These are phyloP conservation scores for Batkoa obscura DNA, from an alignment of 371 early-diverging fungal genomes.

Conservation along the genomic window DNA sequence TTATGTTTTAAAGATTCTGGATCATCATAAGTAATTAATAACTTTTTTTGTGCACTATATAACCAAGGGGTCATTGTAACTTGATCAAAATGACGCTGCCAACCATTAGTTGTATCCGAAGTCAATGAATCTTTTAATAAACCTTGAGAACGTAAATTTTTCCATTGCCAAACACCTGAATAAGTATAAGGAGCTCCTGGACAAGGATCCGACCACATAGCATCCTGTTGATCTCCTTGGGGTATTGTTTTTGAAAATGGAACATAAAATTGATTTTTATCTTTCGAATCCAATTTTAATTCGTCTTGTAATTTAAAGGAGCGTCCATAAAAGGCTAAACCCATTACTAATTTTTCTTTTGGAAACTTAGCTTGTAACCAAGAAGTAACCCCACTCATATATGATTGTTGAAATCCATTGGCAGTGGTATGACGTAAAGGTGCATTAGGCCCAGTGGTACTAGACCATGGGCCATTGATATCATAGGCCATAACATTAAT, in stretches of 20 bases:
- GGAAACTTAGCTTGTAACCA: slow-evolving; percentile 40
- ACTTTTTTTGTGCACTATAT: slow-evolving; percentile 24
- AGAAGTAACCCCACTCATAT: slow-evolving; percentile 13
- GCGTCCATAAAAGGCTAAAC: slow-evolving; percentile 38
- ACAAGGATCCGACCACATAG: slow-evolving; percentile 28
- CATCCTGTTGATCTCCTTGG: slow-evolving; percentile 27
- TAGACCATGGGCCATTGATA: slow-evolving; percentile 25
- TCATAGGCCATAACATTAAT: slow-evolving; percentile 32
- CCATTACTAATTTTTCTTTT: slow-evolving; percentile 30
- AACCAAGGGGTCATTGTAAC: slow-evolving; percentile 43
- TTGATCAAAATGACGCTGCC: slow-evolving; percentile 35
- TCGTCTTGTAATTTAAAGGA: slow-evolving; percentile 23
- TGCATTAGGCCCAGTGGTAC: slow-evolving; percentile 37
- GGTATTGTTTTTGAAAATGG: slow-evolving; percentile 10
- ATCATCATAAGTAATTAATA: slow-evolving; percentile 41
- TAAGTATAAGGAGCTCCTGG: slow-evolving; percentile 11
- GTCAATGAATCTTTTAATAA: slow-evolving; percentile 25
- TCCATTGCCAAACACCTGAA: slow-evolving; percentile 47
- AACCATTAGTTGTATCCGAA: slow-evolving; percentile 12
- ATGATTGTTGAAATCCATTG: slow-evolving; percentile 6
- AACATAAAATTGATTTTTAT: slow-evolving; percentile 9
- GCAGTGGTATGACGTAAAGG: slow-evolving; percentile 18
- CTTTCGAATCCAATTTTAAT: slow-evolving; percentile 7
- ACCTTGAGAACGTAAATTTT: slow-evolving; percentile 38
- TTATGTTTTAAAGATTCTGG: slow-evolving; percentile 30